Evolutionary conservation across 768 basidiomycete genomes (phyloP).

Genomic region (Tylopilus felleus): DNA sequence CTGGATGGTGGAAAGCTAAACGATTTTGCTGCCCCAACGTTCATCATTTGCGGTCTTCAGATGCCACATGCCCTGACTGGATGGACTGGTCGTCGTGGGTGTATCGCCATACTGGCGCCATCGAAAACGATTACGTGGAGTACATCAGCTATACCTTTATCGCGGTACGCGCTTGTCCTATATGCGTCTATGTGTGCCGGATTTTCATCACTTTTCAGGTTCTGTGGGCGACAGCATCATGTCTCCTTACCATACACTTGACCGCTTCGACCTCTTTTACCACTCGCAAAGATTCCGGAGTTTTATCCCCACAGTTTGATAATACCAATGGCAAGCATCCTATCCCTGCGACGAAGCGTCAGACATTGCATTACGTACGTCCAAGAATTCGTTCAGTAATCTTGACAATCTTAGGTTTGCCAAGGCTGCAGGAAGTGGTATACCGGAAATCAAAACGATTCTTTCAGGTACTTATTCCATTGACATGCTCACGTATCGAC

Average conservation of each 20-base stretch:
- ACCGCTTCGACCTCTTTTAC: slow-evolving; percentile 87
- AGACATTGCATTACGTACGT: slow-evolving; percentile 81
- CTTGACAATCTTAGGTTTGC: slow-evolving; percentile 14
- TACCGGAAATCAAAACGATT: slow-evolving; percentile 96
- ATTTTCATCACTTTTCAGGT: slow-evolving; percentile 44
- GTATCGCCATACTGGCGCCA: not conserved
- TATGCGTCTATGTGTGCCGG: not conserved
- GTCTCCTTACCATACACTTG: slow-evolving; percentile 78
- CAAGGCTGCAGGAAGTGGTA: slow-evolving; percentile 92
- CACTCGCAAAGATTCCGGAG: slow-evolving; percentile 87
- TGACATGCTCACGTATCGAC: slow-evolving; percentile 8
- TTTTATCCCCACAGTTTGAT: slow-evolving; percentile 48
- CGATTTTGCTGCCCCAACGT: slow-evolving; percentile 74
- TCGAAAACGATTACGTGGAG: slow-evolving; percentile 46
- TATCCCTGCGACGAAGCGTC: slow-evolving; percentile 45
- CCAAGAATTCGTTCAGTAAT: not conserved
- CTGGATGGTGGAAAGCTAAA: slow-evolving; percentile 68
- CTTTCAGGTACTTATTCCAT: slow-evolving; percentile 55
- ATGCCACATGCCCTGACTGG: slow-evolving; percentile 64
- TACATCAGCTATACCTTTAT: slow-evolving; percentile 68
- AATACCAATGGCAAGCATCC: slow-evolving; percentile 25
- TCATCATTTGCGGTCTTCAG: slow-evolving; percentile 5
- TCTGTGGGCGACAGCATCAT: slow-evolving; percentile 65
- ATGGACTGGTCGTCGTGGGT: slow-evolving; percentile 58
- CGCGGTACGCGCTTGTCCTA: slow-evolving; percentile 58